These are phyloP conservation scores for Triticum dicoccoides DNA, from an alignment of 176 grass and related monocot species.

Conservation along the genomic window DNA sequence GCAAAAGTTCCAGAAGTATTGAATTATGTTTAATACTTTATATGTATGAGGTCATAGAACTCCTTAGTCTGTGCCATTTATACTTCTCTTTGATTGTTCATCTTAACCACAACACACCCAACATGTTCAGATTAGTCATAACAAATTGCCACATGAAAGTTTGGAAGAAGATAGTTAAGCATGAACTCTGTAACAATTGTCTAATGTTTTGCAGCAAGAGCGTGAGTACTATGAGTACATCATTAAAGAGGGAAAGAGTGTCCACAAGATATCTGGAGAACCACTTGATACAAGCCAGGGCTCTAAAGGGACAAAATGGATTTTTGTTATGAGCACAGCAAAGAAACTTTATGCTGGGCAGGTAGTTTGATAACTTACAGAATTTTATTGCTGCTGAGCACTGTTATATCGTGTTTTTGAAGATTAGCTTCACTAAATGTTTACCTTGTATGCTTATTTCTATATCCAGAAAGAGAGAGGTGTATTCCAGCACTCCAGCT, in stretches of 20 bases:
- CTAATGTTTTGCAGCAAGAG: constrained; percentile 60
- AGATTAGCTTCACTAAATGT: background rate
- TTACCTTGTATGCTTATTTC: constrained; percentile 18
- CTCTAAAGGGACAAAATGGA: constrained; percentile 77
- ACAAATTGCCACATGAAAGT: background rate
- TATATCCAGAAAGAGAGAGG: constrained; percentile 76
- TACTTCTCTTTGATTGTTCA: background rate
- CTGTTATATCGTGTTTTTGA: background rate
- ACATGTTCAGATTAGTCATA: background rate
- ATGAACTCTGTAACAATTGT: background rate
- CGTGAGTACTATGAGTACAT: constrained; percentile 72
- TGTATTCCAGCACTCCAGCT: constrained; percentile 93
- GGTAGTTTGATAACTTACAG: constrained; percentile 37
- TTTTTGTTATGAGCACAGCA: constrained; percentile 89
- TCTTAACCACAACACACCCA: background rate
- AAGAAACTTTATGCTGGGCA: constrained; percentile 74
- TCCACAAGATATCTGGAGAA: constrained; percentile 57
- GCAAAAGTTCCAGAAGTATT: background rate
- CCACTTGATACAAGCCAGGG: constrained; percentile 57
- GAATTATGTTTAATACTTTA: background rate
- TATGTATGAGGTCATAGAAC: background rate
- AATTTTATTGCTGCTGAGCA: background rate
- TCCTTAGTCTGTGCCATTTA: background rate
- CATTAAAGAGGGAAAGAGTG: constrained; percentile 45
- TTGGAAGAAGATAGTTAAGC: background rate